Evolutionary conservation across 805 yeast genomes (phyloP), one percentile per base, ranked within the genome.

Genomic region (Candida rishiriensis): DNA sequence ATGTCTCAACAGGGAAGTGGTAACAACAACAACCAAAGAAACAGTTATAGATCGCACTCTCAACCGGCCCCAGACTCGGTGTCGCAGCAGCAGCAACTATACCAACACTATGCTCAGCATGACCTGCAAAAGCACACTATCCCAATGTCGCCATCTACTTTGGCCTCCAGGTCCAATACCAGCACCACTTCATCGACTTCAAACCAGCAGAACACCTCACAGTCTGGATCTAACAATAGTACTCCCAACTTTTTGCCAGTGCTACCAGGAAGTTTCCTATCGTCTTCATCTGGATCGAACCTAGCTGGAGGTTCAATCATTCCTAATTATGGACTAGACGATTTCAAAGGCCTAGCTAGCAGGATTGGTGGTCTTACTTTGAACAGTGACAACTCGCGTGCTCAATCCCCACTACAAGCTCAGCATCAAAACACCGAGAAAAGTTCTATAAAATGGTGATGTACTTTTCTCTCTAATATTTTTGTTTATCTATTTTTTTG

Each of bases 311-410:
- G 26, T 7, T 21, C 7, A 21, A 21, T 21, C 26, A 21, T 7
- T 7, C 26, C 26, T 21, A 21, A 7, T 21, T 21, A 21, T 21
- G 26, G 26, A 21, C 7, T 21, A 21, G 54, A 52, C 38, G 52
- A 45, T 33, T 41, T 54, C 35, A 47, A 52, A 10, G 41, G 39
- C 16, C 42, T 54, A 12, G 43, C 60, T 11, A 49, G 46, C 14
- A 40, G 56, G 32, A 48, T 56, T n/a, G 57, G 55, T 4, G 59
- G 53, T 3, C 38, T 56, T 10, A 56, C 42, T 38, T 38, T 54
- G 34, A 48, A 42, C 26, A 7, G 26, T 21, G 26, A 21, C 7
- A 21, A 21, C 26, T 21, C 26, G 26, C 26, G 7, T 7, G 26
- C 7, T 21, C 26, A 21, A 7, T 21, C 26, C 7, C 38, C 32